Base-by-base conservation (phyloP, 192 early-diverging fungal species). In the Fimicolochytrium jonesii region DNA sequence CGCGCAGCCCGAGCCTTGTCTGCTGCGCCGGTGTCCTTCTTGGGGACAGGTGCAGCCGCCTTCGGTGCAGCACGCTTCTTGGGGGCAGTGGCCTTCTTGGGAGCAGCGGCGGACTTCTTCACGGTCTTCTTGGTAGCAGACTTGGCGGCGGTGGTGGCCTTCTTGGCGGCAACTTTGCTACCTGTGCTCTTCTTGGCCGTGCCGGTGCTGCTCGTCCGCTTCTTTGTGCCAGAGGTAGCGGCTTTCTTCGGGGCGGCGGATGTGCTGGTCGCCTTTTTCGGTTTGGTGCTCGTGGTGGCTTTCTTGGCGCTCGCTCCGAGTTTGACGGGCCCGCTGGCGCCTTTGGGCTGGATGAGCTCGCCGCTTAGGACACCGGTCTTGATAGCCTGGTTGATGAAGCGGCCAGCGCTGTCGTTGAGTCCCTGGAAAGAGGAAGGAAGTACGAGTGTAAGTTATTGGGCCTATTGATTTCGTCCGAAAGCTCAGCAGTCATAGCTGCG, bases 281-380 rank as follows among this genome's bases (percentile, higher is more conserved):
- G 17, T 57, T 37, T 34, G n/a, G 22, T 26, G 2, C 23, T 49
- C 44, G 52, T 53, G 22, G 20, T 50, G 3, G 3, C 31, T 15
- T 41, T 48, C 28, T 39, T 34, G 31, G 47, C 84, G 45, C 69
- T 25, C 22, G 11, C 41, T 17, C 29, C 74, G 33, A 90, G 67
- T 69, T 91, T 91, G 67, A 90, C 74, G 29, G 81, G 72, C 29
- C 88, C 86, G 66, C 72, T 78, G 22, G 74, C 59, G 41, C 83
- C 88, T 61, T 88, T 90, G 52, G 87, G 87, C 63, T 82, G 77
- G 44, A 69, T 58, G 51, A 91, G 86, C 23, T 74, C 63, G 31
- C 80, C 83, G 35, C 74, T 70, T 34, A 80, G 81, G 34, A 80
- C 81, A 68, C 88, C 87, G 53, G 75, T 79, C 71, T 84, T 84